These are phyloP conservation scores for Penicillium brasilianum DNA, from an alignment of 2,329 filamentous ascomycete species.

Conservation along the genomic window DNA sequence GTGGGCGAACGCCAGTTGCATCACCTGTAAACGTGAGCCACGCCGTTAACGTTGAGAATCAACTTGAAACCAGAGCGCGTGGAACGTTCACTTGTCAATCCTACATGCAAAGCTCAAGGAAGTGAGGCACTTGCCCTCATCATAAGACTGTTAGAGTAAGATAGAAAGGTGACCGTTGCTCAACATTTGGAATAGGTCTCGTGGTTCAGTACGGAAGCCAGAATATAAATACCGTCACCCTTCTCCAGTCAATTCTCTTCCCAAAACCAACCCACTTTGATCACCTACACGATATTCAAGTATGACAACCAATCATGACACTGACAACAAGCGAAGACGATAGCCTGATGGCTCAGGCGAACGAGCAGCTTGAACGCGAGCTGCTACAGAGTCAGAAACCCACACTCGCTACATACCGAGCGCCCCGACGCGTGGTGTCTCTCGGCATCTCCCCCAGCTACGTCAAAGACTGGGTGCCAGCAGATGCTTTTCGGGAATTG, in stretches of 20 bases:
- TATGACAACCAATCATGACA: no score
- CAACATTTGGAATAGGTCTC: neutral
- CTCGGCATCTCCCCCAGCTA: neutral
- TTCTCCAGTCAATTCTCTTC: no score
- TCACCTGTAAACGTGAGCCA: neutral
- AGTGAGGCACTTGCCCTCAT: neutral
- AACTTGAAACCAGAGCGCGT: neutral
- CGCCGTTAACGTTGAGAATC: neutral
- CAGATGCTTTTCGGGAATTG: constrained; percentile 1
- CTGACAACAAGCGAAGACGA: no score
- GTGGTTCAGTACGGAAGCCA: neutral
- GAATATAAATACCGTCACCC: neutral
- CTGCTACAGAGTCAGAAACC: neutral
- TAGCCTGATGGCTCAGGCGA: no score
- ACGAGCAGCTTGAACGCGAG: no score
- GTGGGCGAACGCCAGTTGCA: neutral
- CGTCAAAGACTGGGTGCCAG: neutral
- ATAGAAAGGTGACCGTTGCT: neutral
- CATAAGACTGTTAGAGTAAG: neutral
- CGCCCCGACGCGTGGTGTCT: neutral
- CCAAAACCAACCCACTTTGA: no score
- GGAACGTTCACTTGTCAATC: neutral
- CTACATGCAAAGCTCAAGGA: neutral
- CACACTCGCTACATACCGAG: neutral
- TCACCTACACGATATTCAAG: no score